Conservation (phyloP, 306 rosid genomes). For the Inga laurina region DNA sequence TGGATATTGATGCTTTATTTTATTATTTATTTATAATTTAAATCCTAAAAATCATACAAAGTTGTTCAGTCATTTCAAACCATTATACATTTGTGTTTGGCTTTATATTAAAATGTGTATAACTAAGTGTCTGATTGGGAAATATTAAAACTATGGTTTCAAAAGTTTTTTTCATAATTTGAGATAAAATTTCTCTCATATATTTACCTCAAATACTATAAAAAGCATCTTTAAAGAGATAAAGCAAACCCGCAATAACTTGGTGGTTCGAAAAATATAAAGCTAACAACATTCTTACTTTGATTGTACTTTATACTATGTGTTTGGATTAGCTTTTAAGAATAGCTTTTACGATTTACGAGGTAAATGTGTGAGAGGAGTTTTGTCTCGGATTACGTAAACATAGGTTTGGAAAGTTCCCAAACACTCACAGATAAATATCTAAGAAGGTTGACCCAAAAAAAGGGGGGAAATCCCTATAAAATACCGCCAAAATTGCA, state of each 20-base stretch:
- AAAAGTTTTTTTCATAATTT: accelerated
- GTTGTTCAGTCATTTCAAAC: background rate
- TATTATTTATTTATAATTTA: background rate
- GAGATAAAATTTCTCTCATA: no score
- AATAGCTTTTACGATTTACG: no score
- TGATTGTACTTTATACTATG: background rate
- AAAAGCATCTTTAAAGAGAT: no score
- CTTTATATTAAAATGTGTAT: background rate
- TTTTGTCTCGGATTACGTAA: no score
- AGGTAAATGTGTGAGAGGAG: no score
- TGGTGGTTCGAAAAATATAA: background rate
- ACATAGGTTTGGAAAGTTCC: no score
- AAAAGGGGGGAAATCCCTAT: background rate
- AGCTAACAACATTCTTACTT: background rate
- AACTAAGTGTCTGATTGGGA: no score
- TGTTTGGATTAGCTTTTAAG: no score
- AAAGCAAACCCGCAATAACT: background rate
- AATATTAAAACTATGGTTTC: no score
- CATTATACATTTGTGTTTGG: background rate
- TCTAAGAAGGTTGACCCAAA: background rate
- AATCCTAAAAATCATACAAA: background rate
- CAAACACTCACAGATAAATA: background rate
- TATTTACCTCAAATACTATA: no score
- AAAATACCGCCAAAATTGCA: no score
- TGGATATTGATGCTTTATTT: background rate